Percentiles rank a stretch among this genome's conserved stretches.
These are phyloP conservation scores for Beauveria australis DNA, from an alignment of 2,329 filamentous ascomycete genomes.

Conservation along the genomic window DNA sequence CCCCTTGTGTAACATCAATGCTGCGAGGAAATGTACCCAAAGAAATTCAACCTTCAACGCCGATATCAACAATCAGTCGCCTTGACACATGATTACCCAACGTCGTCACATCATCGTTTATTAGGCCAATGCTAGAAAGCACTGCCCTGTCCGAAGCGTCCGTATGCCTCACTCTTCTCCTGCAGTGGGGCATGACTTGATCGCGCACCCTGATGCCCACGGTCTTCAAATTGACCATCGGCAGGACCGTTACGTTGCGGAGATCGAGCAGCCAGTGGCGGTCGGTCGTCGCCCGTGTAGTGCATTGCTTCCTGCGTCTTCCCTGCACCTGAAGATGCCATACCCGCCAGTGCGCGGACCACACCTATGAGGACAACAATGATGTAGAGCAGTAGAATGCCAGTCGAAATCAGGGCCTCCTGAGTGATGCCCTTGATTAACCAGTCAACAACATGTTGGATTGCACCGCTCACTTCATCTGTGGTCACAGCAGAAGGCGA, in stretches of 20 bases:
- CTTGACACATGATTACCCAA: neutral
- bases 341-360: conserved; percentile 54
- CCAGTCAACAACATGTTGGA: conserved; percentile 59
- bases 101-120: neutral
- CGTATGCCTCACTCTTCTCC: conserved; percentile 28
- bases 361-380: conserved; percentile 69
- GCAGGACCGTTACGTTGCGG: conserved; percentile 16
- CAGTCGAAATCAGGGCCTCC: conserved; percentile 72
- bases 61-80: neutral
- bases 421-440: conserved; percentile 61
- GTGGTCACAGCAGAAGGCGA: conserved; percentile 63
- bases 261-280: conserved; percentile 19
- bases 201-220: conserved; percentile 22
- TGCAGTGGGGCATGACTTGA: conserved; percentile 21
- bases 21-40: neutral
- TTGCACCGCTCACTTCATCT: conserved; percentile 73
- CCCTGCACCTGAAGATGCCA: conserved; percentile 49
- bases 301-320: conserved; percentile 44
- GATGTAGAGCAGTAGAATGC: conserved; percentile 68
- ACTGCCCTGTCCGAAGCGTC: conserved; percentile 22
- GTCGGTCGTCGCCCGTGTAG: conserved; percentile 24
- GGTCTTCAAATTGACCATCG: conserved; percentile 14
- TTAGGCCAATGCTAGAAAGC: neutral
- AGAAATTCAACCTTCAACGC: neutral
- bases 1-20: neutral